Conservation (phyloP, 2,329 filamentous ascomycete species). For the Cryphonectria parasitica region DNA sequence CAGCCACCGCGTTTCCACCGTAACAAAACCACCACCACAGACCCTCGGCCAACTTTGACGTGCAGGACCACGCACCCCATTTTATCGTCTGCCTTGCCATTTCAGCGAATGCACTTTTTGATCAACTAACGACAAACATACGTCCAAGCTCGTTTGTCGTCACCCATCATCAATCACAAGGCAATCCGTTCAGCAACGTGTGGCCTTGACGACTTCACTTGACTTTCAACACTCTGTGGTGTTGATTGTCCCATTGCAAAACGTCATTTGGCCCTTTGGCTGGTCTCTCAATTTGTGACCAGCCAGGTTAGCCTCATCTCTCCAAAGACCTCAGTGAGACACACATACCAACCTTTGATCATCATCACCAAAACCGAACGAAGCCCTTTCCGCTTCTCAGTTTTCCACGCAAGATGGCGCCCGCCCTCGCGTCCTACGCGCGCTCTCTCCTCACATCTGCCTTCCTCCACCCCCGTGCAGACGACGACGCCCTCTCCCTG, state of each 20-base stretch:
- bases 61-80: conserved; percentile 10
- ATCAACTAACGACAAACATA: not conserved
- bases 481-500: conserved; percentile 37
- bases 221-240: not conserved
- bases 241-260: conserved; percentile 14
- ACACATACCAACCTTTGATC: conserved; percentile 7
- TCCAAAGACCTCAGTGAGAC: not conserved
- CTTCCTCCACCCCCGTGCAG: conserved; percentile 37
- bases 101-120: not conserved
- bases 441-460: conserved; percentile 35
- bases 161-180: not conserved
- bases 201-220: not conserved
- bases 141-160: not conserved
- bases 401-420: conserved; percentile 42
- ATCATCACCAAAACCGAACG: conserved; percentile 18
- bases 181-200: not conserved
- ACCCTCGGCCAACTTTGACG: conserved; percentile 20
- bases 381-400: conserved; percentile 20
- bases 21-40: conserved; percentile 24
- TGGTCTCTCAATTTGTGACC: conserved; percentile 35
- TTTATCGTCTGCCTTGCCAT: not conserved
- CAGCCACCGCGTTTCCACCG: conserved; percentile 30
- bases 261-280: conserved; percentile 31
- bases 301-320: conserved; percentile 25
- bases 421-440: conserved; percentile 36